Percentiles rank a stretch among this genome's conserved stretches.
Conservation (phyloP, 495 filamentous ascomycete species). For the Penicillium lagena region DNA sequence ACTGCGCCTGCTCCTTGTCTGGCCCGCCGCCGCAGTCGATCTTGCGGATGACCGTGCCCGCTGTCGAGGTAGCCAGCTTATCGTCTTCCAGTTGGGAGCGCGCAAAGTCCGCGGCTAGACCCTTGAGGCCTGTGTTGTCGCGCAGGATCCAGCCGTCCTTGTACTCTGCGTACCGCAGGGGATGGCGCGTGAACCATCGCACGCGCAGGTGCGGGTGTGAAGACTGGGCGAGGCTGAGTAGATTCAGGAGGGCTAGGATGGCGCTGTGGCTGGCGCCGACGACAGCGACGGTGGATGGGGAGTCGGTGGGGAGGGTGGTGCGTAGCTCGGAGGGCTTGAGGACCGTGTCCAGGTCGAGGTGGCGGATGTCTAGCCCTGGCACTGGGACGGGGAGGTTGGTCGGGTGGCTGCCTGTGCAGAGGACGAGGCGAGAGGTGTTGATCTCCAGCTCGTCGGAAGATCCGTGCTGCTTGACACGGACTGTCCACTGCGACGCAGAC, state of each 20-base stretch:
- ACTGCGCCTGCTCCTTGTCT: conserved; percentile 30
- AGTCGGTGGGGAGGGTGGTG: conserved; percentile 27
- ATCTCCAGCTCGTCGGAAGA: conserved; percentile 26
- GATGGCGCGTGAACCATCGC: conserved; percentile 56
- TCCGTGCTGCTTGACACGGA: conserved; percentile 27
- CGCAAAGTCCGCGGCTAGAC: conserved; percentile 53
- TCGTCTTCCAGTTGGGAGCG: conserved; percentile 49
- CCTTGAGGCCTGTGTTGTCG: conserved; percentile 60
- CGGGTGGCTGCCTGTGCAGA: conserved; percentile 54
- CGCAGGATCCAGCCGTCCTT: conserved; percentile 56
- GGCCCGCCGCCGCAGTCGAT: conserved; percentile 38
- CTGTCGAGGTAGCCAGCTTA: conserved; percentile 36
- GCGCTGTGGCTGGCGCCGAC: conserved; percentile 58
- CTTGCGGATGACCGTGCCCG: conserved; percentile 43
- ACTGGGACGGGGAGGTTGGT: conserved; percentile 35
- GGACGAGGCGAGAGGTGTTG: conserved; percentile 37
- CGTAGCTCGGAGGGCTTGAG: conserved; percentile 49
- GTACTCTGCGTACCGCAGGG: conserved; percentile 54
- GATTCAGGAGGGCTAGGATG: conserved; percentile 54
- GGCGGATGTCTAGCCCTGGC: conserved; percentile 18
- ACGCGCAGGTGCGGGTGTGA: conserved; percentile 47
- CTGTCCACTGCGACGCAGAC: conserved; percentile 36
- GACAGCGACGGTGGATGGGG: conserved; percentile 40
- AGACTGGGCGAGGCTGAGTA: conserved; percentile 42
- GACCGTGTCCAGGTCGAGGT: conserved; percentile 48